These are phyloP conservation scores for Teunomyces aglyptinius DNA, from an alignment of 805 yeast genomes.

Conservation along the genomic window DNA sequence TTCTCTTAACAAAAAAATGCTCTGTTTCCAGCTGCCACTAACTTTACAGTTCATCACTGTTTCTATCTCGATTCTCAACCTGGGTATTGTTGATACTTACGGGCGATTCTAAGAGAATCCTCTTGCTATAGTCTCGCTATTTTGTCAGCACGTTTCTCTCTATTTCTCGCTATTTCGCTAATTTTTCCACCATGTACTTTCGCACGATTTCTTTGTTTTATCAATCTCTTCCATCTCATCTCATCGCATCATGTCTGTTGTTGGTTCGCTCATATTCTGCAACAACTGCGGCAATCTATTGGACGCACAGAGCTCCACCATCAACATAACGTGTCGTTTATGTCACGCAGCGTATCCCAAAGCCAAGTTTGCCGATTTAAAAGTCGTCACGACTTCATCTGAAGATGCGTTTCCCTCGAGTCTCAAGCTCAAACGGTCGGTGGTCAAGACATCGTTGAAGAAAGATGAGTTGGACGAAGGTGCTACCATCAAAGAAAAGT, in stretches of 20 bases:
- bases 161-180: neutral
- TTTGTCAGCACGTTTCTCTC: neutral
- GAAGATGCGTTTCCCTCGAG: conserved; percentile 93
- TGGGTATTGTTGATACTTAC: too few relatives aligned
- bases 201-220: neutral
- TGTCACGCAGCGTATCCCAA: conserved; percentile 46
- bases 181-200: neutral
- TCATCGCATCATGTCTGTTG: conserved; percentile 69
- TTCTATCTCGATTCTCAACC: too few relatives aligned
- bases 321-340: conserved; percentile 54
- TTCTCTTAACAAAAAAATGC: too few relatives aligned
- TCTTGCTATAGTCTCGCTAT: too few relatives aligned
- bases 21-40: too few relatives aligned
- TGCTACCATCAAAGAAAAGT: conserved; percentile 93
- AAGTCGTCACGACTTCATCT: conserved; percentile 84
- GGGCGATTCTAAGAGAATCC: too few relatives aligned
- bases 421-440: conserved; percentile 76
- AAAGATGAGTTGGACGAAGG: conserved; percentile 86
- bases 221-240: neutral
- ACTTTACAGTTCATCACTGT: too few relatives aligned
- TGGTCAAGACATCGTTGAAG: conserved; percentile 81
- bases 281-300: conserved; percentile 87
- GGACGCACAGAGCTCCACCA: conserved; percentile 56
- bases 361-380: conserved; percentile 65
- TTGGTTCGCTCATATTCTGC: conserved; percentile 94